Evolutionary conservation across 176 grass and related monocot species (phyloP), one percentile per base, ranked within the genome.

Genomic region (Triticum dicoccoides): DNA sequence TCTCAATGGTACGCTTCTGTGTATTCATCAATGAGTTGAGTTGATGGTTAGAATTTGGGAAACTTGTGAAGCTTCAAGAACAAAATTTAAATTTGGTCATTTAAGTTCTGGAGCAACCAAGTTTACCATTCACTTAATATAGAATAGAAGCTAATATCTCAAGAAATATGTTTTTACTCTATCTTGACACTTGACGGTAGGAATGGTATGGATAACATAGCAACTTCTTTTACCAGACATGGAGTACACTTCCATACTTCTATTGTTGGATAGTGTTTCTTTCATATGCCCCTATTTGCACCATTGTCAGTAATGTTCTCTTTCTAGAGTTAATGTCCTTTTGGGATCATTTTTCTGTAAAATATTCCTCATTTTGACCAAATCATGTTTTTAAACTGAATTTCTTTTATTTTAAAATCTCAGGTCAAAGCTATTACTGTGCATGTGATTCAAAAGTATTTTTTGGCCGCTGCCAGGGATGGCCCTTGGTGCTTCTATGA

Each of bases 351-450:
- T n/a, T 3, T 65, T 84, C 6, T 32, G 13, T 15, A 72, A 32
- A 79, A 47, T 78, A 73, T 65, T 29, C 73, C 37, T 77, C 68
- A 98, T 93, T 93, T 93, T 64, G 87, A 95, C 88, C 39, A 47
- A 47, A 27, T 71, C 49, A 25, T 52, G 73, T 84, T 77, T 67
- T 38, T 30, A 49, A 74, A 30, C 51, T 45, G 11, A 51, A 80
- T 27, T 54, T 11, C 9, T 29, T 58, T 81, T 15, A 2, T 58
- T 76, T 65, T 24, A 67, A 73, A 49, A 13, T 79, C 37, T 77
- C 73, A 98, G 95, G 89, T 98, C 73, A 89, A 98, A 92, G 95
- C 91, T 83, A 93, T 98, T 59, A 95, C 89, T 56, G 87, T 98
- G 24, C 95, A 95, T 90, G 95, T 89, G 5, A 98, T 91, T 24